Conservation (phyloP, 805 yeast species). For the Nakazawaea ambrosiae region DNA sequence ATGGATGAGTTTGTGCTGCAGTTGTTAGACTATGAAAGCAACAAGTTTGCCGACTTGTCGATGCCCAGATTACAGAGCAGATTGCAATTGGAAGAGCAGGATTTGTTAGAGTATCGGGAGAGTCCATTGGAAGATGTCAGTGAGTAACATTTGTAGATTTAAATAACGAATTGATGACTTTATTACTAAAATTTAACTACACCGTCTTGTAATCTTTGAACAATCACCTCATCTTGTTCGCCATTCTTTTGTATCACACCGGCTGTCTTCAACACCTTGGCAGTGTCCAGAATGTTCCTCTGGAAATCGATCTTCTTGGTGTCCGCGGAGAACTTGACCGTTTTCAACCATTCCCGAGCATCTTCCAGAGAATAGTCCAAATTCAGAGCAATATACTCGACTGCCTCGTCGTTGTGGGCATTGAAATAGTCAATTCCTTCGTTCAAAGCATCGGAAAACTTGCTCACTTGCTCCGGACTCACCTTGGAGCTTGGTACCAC, state of each 20-base stretch:
- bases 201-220: conserved; percentile 2
- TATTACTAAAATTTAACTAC: conserved; percentile 1
- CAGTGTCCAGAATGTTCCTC: conserved; percentile 47
- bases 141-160: conserved; percentile 14
- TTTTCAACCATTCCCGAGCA: conserved; percentile 74
- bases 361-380: conserved; percentile 75
- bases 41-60: conserved; percentile 65
- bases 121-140: conserved; percentile 28
- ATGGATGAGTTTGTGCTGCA: conserved; percentile 75
- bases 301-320: conserved; percentile 43
- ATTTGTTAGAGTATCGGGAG: conserved; percentile 30
- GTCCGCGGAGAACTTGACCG: conserved; percentile 56
- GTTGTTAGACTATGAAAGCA: conserved; percentile 35
- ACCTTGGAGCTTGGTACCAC: conserved; percentile 45
- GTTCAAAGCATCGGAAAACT: conserved; percentile 49
- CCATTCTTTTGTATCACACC: conserved; percentile 36
- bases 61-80: conserved; percentile 55
- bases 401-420: conserved; percentile 54
- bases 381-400: conserved; percentile 53
- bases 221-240: conserved; percentile 14
- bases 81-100: conserved; percentile 33
- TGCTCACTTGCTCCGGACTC: conserved; percentile 20
- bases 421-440: conserved; percentile 65
- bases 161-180: conserved; percentile 1
- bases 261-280: conserved; percentile 51